Evolutionary conservation across 257 asterid species (phyloP).

Genomic region (Perilla frutescens): DNA sequence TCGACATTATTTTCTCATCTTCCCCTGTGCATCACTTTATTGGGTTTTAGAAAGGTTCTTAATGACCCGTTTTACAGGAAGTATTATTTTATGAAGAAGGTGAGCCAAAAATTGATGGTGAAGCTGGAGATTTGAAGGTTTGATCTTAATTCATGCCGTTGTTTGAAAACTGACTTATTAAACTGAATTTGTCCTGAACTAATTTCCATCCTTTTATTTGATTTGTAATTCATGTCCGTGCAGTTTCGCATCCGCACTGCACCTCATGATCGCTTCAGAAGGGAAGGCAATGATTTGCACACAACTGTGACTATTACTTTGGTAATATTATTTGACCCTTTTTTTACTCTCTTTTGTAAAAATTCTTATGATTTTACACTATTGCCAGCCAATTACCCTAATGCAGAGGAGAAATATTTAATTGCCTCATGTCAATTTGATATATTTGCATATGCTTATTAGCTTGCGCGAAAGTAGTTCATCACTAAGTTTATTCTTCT

Average conservation of each 20-base stretch:
- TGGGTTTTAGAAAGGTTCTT: constrained; percentile 9
- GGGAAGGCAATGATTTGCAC: constrained; percentile 91
- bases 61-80: constrained; percentile 57
- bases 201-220: constrained; percentile 11
- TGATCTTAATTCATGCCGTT: constrained; percentile 12
- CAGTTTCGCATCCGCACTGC: constrained; percentile 93
- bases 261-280: constrained; percentile 81
- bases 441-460: background rate
- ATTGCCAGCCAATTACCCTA: too few relatives aligned
- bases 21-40: background rate
- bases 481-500: background rate
- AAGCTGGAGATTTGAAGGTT: constrained; percentile 96
- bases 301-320: constrained; percentile 78
- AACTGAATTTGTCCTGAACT: constrained; percentile 22
- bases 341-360: background rate
- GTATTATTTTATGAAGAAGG: constrained; percentile 94
- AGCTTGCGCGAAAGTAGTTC: background rate
- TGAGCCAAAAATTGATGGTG: constrained; percentile 94
- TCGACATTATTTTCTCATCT: background rate
- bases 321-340: constrained; percentile 43
- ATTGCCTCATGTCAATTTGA: background rate
- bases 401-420: too few relatives aligned
- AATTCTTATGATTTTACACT: background rate
- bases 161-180: background rate
- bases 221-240: constrained; percentile 27